Base-by-base conservation (phyloP, 139 green algal genomes). In the Deuterostichococcus epilithicus region DNA sequence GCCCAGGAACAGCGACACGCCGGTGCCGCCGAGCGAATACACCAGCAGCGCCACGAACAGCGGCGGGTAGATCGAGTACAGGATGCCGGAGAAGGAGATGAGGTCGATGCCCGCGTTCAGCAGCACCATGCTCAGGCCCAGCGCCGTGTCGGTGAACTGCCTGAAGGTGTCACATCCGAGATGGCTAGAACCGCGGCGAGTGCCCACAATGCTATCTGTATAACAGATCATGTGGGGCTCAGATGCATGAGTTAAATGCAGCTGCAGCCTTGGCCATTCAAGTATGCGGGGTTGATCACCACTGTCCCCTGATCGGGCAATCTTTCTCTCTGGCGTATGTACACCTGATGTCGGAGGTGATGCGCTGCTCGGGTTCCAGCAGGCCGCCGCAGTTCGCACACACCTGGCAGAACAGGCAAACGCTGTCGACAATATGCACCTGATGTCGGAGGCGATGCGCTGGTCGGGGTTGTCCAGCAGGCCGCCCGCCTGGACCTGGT, bases 31-130 rank as follows among this genome's bases (percentile, higher is more conserved):
- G 15, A 97, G 37, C 1, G 93, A 91, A 82, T 99, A 99, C 3
- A 92, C 73, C 0, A 98, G 37, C 37, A 99, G 85, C 18, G 92
- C 95, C 10, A 76, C 87, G 85, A 99, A 99, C 33, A 99, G 89
- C 0, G 96, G 96, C 0, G 96, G 96, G 84, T 99, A 99, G 79
- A 99, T 99, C 76, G 81, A 88, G 86, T 92, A 99, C 65, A 99
- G 84, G 84, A 99, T 99, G 74, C 90, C 92, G 26, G 86, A 94
- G 87, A 99, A 99, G 45, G 88, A 96, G 1, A 98, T 75, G 44
- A 99, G 90, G 86, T 99, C 96, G 10, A 98, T 5, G 91, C 68
- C 30, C 28, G 78, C 87, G 81, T 95, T 97, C 47, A 99, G 85
- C 22, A 98, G 70, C 15, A 88, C 92, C 34, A 98, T 81, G 0